Conservation (phyloP, 2,329 filamentous ascomycete species). For the Xylariales sp. region DNA sequence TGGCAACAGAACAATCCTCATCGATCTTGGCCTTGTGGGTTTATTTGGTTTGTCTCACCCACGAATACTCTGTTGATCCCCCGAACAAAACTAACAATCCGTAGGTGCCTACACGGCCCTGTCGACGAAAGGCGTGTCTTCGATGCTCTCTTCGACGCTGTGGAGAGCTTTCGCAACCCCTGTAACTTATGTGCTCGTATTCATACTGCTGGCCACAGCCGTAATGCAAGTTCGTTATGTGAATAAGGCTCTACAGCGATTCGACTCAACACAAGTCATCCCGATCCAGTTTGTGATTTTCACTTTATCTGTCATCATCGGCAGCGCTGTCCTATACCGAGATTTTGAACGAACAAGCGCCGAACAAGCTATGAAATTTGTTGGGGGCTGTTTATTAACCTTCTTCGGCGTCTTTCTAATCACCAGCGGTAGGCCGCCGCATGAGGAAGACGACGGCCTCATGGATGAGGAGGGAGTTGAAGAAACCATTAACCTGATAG, state of each 20-base stretch:
- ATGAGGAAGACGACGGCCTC: slow-evolving; percentile 54
- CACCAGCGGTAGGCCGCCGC: slow-evolving; percentile 69
- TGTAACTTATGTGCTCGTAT: slow-evolving; percentile 81
- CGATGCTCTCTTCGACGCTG: slow-evolving; percentile 85
- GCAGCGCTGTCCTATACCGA: slow-evolving; percentile 87
- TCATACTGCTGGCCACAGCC: slow-evolving; percentile 76
- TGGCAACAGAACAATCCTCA: slow-evolving; percentile 80
- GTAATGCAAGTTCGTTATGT: slow-evolving; percentile 97
- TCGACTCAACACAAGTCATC: slow-evolving; percentile 97
- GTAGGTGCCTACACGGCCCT: slow-evolving; percentile 91
- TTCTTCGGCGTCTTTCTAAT: slow-evolving; percentile 98
- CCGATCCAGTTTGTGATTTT: slow-evolving; percentile 97
- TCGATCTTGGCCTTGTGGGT: slow-evolving; percentile 89
- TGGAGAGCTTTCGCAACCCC: slow-evolving; percentile 87
- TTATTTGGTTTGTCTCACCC: slow-evolving; percentile 75
- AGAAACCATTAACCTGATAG: slow-evolving; percentile 57
- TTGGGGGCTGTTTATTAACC: slow-evolving; percentile 85
- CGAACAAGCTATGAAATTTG: slow-evolving; percentile 74
- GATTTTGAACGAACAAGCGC: slow-evolving; percentile 84
- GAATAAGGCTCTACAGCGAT: slow-evolving; percentile 81
- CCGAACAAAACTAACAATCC: slow-evolving; percentile 10
- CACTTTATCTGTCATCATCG: slow-evolving; percentile 90
- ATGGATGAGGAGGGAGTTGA: slow-evolving; percentile 56
- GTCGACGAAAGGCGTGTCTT: slow-evolving; percentile 93
- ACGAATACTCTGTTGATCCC: too few relatives aligned